Base-by-base conservation (phyloP, 1,284 basidiomycete genomes). In the Wolfiporia cocos region DNA sequence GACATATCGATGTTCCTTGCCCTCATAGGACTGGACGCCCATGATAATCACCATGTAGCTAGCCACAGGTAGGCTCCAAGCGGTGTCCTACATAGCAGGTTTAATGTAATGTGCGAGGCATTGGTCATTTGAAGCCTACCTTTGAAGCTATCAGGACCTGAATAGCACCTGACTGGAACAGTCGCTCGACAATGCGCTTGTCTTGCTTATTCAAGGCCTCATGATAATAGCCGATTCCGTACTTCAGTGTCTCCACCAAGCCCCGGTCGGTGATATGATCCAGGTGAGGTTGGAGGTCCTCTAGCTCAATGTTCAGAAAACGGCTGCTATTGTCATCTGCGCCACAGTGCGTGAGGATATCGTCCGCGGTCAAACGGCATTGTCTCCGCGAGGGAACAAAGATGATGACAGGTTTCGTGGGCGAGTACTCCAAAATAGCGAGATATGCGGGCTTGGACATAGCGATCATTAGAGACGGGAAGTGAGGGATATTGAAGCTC, bases 391-490 rank as follows among this genome's bases (percentile, higher is more conserved):
- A 93, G 0, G 94, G 89, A 1, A 99, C 94, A 53, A 99, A 99
- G 47, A 89, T 70, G 50, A 99, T 87, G 48, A 92, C 89, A 0
- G 94, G 93, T 54, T 91, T 90, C 6, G 78, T 76, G 0, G 83
- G 75, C 0, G 95, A 85, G 56, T 95, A 84, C 61, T 99, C 95
- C 32, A 86, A 71, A 52, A 98, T 91, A 21, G 94, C 84, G 12
- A 99, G 78, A 61, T 98, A 99, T 0, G 94, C 91, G 0, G 95
- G 96, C 63, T 99, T 99, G 20, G 94, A 95, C 96, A 99, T 99
- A 24, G 93, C 81, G 45, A 99, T 90, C 95, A 99, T 99, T 42
- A 99, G 71, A 0, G 92, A 96, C 0, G 96, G 94, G 81, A 96
- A 98, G 58, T 99, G 96, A 9, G 94, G 91, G 33, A 96, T 91